Evolutionary conservation across 768 basidiomycete genomes (phyloP).

Genomic region (Glaciozyma antarctica): DNA sequence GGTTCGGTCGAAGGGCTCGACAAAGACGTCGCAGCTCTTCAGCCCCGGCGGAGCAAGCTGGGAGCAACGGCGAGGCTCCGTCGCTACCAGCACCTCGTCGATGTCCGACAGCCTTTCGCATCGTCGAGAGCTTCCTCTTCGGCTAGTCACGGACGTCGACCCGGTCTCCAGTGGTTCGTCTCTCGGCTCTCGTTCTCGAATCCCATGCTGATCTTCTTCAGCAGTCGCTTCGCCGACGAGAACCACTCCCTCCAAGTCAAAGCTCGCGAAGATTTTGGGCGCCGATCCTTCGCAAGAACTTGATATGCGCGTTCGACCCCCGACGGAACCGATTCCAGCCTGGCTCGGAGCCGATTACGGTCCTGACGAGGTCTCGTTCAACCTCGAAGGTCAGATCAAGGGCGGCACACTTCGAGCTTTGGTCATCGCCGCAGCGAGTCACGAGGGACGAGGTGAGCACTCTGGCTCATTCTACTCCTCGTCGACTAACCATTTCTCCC

Average conservation of each 20-base stretch:
- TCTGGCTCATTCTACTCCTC: background rate
- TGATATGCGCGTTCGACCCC: background rate
- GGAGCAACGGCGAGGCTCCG: background rate
- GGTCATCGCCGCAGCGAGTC: slow-evolving; percentile 80
- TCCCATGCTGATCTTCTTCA: background rate
- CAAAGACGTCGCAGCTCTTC: slow-evolving; percentile 60
- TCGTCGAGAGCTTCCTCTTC: too few species aligned
- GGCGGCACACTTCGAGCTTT: slow-evolving; percentile 79
- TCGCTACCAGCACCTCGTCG: background rate
- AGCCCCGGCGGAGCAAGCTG: slow-evolving; percentile 42
- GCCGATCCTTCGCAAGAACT: slow-evolving; percentile 38
- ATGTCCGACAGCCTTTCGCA: background rate
- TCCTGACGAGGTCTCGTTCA: slow-evolving; percentile 70
- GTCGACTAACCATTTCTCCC: slow-evolving; percentile 33
- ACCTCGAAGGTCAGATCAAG: slow-evolving; percentile 69
- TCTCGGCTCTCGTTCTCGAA: too few species aligned
- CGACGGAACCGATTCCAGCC: slow-evolving; percentile 42
- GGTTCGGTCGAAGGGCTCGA: slow-evolving; percentile 3
- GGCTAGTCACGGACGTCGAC: background rate
- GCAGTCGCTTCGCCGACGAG: background rate
- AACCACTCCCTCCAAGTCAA: slow-evolving; percentile 35
- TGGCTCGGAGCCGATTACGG: slow-evolving; percentile 76
- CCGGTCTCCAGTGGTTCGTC: background rate
- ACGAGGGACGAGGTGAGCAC: slow-evolving; percentile 68
- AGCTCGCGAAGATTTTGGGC: slow-evolving; percentile 63